These are phyloP conservation scores for Guadua angustifolia DNA, from an alignment of 176 grass and related monocot genomes.

Conservation along the genomic window DNA sequence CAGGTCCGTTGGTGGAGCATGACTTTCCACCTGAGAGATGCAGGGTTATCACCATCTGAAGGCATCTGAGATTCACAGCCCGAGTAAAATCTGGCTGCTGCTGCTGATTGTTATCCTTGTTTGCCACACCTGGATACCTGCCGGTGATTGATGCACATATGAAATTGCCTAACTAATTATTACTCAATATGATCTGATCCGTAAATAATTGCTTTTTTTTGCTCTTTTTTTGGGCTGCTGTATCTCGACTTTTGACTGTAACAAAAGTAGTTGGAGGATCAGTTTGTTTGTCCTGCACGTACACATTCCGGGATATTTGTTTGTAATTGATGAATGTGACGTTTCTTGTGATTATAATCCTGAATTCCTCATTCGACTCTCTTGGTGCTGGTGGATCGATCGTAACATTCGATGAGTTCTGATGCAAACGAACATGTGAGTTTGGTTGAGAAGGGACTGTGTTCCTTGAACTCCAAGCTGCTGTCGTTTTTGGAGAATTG, in stretches of 20 bases:
- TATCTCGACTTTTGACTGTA: background rate
- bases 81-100: too few relatives aligned
- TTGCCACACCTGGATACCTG: too few relatives aligned
- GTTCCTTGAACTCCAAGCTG: background rate
- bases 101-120: background rate
- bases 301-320: background rate
- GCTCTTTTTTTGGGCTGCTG: background rate
- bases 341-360: background rate
- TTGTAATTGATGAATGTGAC: background rate
- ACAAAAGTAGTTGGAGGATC: background rate
- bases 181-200: background rate
- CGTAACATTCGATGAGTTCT: background rate
- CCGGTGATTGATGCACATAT: slow-evolving; percentile 10
- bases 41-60: slow-evolving; percentile 72
- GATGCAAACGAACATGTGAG: too few relatives aligned
- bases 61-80: background rate
- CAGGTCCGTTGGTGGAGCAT: slow-evolving; percentile 41
- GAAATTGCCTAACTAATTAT: background rate
- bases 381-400: background rate
- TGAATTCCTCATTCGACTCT: background rate
- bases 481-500: background rate
- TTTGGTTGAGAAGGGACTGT: background rate
- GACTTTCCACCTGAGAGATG: slow-evolving; percentile 61
- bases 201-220: background rate
- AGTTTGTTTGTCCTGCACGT: background rate